A percentile compares a stretch with the other conserved stretches of the same genome.
These are phyloP conservation scores for Rhizopogon vinicolor DNA, from an alignment of 768 basidiomycete species.

Conservation along the genomic window DNA sequence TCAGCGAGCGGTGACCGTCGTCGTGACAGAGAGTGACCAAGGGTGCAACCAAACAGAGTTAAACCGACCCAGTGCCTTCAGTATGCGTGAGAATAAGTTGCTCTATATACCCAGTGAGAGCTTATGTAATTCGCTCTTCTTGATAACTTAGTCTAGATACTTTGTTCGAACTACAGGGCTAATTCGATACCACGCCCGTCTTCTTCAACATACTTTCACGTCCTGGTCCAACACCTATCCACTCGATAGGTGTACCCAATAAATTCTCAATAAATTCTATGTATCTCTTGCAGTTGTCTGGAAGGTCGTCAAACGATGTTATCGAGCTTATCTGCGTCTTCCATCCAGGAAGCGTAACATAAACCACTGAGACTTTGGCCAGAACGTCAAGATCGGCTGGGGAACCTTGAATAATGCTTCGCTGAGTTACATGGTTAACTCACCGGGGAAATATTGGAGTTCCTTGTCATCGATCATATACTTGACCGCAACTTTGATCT, in stretches of 20 bases:
- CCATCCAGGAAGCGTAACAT: constrained; percentile 92
- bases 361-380: constrained; percentile 75
- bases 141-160: too few species aligned
- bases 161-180: neutral
- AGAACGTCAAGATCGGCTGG: constrained; percentile 84
- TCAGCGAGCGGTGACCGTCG: constrained; percentile 4
- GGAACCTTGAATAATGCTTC: neutral
- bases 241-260: constrained; percentile 71
- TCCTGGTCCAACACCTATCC: constrained; percentile 91
- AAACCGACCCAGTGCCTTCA: constrained; percentile 3
- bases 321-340: constrained; percentile 64
- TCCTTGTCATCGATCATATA: constrained; percentile 77
- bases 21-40: constrained; percentile 24
- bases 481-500: constrained; percentile 84
- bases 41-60: constrained; percentile 16
- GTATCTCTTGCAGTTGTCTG: constrained; percentile 82
- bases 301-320: constrained; percentile 68
- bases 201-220: constrained; percentile 69
- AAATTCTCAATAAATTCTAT: constrained; percentile 81
- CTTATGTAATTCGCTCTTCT: too few species aligned
- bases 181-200: constrained; percentile 17
- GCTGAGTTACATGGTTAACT: constrained; percentile 15
- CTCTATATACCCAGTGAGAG: too few species aligned
- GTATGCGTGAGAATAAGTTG: constrained; percentile 21
- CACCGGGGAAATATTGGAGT: constrained; percentile 84